Conservation (phyloP, 768 basidiomycete species). For the Collybiopsis confluens region DNA sequence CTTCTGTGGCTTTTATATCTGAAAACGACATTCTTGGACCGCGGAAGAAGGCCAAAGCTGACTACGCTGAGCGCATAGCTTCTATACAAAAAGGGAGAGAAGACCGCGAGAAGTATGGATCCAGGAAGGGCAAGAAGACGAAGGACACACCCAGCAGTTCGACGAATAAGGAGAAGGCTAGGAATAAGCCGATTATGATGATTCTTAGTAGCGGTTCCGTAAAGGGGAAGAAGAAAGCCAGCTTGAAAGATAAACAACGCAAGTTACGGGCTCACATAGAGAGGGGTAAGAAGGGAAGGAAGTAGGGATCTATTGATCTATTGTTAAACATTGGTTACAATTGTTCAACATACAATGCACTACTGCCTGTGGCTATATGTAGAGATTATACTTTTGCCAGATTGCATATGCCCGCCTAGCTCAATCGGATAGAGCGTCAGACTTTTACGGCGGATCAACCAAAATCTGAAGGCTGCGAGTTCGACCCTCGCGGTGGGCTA, state of each 20-base stretch:
- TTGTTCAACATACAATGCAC: not conserved
- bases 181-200: conserved; percentile 97
- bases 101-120: conserved; percentile 90
- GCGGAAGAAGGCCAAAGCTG: conserved; percentile 87
- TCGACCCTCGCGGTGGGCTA: conserved; percentile 84
- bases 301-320: not conserved
- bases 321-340: not conserved
- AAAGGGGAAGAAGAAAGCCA: conserved; percentile 79
- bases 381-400: no score
- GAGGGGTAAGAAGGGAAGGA: conserved; percentile 48
- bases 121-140: conserved; percentile 87
- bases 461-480: conserved; percentile 66
- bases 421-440: conserved; percentile 67
- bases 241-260: conserved; percentile 76
- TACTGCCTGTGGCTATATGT: not conserved
- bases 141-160: conserved; percentile 79
- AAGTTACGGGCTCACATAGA: conserved; percentile 75
- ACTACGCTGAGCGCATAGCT: conserved; percentile 91
- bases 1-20: conserved; percentile 61
- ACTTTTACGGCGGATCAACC: conserved; percentile 25
- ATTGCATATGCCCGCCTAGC: conserved; percentile 55
- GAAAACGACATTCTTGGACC: conserved; percentile 93
- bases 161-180: conserved; percentile 88
- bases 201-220: conserved; percentile 73
- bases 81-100: conserved; percentile 90